A percentile compares a stretch with the other conserved stretches of the same genome.
Conservation (phyloP, 371 early-diverging fungal species). For the Homolaphlyctis polyrhiza region DNA sequence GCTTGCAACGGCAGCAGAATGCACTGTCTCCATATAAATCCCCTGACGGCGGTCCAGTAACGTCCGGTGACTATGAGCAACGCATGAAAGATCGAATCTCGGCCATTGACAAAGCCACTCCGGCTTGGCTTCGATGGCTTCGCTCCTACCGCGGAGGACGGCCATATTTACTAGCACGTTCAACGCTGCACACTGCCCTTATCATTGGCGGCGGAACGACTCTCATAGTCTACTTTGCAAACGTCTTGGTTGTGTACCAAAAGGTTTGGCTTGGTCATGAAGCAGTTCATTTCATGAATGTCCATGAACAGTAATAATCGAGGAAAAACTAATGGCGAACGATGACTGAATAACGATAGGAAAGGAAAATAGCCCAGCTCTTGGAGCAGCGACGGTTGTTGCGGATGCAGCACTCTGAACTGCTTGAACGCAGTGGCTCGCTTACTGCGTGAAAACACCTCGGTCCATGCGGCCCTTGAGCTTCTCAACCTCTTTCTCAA, state of each 20-base stretch:
- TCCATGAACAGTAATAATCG: neutral
- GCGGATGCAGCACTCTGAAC: neutral
- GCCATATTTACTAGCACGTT: neutral
- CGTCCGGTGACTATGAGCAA: slow-evolving; percentile 13
- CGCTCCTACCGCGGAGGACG: neutral
- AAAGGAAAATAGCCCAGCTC: neutral
- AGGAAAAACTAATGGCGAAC: neutral
- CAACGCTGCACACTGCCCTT: neutral
- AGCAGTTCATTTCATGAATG: neutral
- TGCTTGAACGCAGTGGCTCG: neutral
- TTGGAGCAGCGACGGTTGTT: slow-evolving; percentile 1
- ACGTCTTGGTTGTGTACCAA: neutral
- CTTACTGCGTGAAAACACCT: neutral
- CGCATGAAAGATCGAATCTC: slow-evolving; percentile 9
- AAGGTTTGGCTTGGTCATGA: neutral
- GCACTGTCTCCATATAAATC: slow-evolving; percentile 10
- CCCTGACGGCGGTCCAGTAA: slow-evolving; percentile 4
- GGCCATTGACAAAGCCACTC: neutral
- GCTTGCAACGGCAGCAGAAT: too few species aligned
- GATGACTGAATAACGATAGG: neutral
- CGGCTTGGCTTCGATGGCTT: neutral
- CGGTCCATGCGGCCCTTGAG: slow-evolving; percentile 14
- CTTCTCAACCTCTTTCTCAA: slow-evolving; percentile 42
- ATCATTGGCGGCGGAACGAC: neutral
- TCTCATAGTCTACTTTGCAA: neutral